Evolutionary conservation across 2,329 filamentous ascomycete genomes (phyloP), one percentile per base, ranked within the genome.

Genomic region (Chrysoporthe puriensis): DNA sequence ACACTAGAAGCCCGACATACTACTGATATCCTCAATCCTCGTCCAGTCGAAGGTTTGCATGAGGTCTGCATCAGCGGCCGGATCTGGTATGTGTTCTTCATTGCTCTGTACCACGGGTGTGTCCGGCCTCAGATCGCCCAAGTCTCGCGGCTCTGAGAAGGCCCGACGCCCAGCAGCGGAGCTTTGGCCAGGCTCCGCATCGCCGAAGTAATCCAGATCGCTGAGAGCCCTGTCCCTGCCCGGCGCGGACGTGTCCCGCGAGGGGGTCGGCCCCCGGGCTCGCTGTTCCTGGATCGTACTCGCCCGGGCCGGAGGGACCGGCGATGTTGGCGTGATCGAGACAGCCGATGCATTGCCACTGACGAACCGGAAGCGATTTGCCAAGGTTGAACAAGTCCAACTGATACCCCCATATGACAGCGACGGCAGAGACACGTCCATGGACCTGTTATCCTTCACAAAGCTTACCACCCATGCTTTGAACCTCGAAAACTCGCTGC

Each of bases 31-130:
- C 18, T 42, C 87, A 61, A 95, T 83, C 64, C 88, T 85, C 4
- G 92, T 96, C 93, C 93, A 96, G 77, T 96, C 93, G 74, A 94
- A 95, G 43, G 85, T 81, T 72, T 73, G 76, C 34, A 76, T 68
- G 18, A 77, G 74, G 26, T 77, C 75, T 4, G 46, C 42, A 61
- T 46, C 59, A 2, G 26, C 8, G 43, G 43, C 18, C 13, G 58
- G n/a, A 32, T 48, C 42, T 6, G 63, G 56, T 9, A 44, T 18
- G 11, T 54, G 56, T 40, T 3, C 50, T 34, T 69, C 46, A 14
- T 63, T 44, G 6, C 59, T 60, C 36, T 68, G 61, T 8, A 63
- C 66, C 32, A 72, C 52, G 9, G 72, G 70, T 5, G 71, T 72
- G 16, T 74, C 72, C 26, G 69, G 67, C 40, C 71, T 60, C 11